Base-by-base conservation (phyloP, 495 filamentous ascomycete species). In the Aspergillus conjunctus region DNA sequence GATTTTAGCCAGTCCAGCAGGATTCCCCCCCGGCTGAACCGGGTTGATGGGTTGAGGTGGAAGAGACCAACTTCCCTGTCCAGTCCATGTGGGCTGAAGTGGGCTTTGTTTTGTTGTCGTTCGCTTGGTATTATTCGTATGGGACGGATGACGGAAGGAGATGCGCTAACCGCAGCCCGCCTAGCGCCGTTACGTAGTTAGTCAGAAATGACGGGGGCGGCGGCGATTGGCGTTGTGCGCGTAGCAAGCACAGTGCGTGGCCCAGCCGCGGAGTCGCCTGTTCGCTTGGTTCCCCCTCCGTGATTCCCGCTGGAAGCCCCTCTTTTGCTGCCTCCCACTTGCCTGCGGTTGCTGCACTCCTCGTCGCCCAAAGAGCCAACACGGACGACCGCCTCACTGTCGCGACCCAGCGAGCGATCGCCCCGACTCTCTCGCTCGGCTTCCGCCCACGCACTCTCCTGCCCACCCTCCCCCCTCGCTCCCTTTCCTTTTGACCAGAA, bases 331-430 rank as follows among this genome's bases (percentile, higher is more conserved):
- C 50, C 56, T 59, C 61, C 54, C 55, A 63, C 55, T 59, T 63
- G 45, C 56, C 51, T 59, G 56, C 31, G 53, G 61, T 54, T 46
- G 61, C 55, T 59, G 56, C 50, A 53, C 53, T 60, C 39, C 54
- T 53, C 56, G 51, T 57, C 54, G 53, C 62, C 62, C 56, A 60
- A 55, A 55, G 43, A 57, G 57, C 58, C 64, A 66, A 62, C 59
- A 54, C 56, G 52, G 59, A 54, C 61, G 67, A 65, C 67, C 67
- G 67, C 67, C 67, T 69, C 67, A 69, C 67, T 69, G 61, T 65
- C 63, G 55, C 66, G 58, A 68, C 62, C 58, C 58, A 67, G 65
- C 61, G 66, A 66, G 65, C 61, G 66, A 66, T 69, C 66, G 67
- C 63, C 63, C 59, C 65, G 50, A 63, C 39, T 58, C 57, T 61